Base-by-base conservation (phyloP, 2,329 filamentous ascomycete species). In the Alternaria longipes region DNA sequence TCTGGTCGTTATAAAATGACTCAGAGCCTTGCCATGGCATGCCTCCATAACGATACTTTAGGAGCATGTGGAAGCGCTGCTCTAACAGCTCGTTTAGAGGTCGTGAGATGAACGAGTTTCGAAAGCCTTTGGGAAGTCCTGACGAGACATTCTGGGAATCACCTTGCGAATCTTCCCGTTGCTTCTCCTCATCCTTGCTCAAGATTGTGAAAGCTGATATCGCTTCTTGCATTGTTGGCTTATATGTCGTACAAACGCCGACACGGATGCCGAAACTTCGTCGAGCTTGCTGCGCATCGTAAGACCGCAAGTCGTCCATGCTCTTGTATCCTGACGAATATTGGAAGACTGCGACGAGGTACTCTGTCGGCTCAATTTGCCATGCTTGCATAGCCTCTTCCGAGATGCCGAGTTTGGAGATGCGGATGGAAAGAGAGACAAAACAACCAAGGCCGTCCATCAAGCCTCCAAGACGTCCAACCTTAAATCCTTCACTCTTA, bases 311-410 rank as follows among this genome's bases (percentile, higher is more conserved):
- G 0, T 85, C 74, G 16, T 90, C 84, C 50, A 91, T 80, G 3
- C 81, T 80, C 32, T 82, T 83, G 76, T 96, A 97, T 0, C 81
- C 83, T n/a, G 78, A 76, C 0, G 83, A 79, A 65, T 91, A 91
- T 36, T 85, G 85, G 44, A 95, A 84, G 22, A 97, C 81, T 5
- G 96, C 82, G 5, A 94, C 85, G 40, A 97, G 77, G 70, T 94
- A 94, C 34, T 93, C 89, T 0, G 83, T 78, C 0, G 83, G 79
- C 14, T 85, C 79, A 11, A 97, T 76, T 61, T 90, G 85, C 93
- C 93, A 97, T 1, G 93, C 91, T 70, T 90, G 84, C 77, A 92
- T 86, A 0, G 88, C 89, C 71, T 94, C 91, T 38, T 90, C 84
- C 0, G 91, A 90, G 12, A 97, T 86, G 0, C 86, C 88, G 1